Evolutionary conservation across 176 grass and related monocot species (phyloP).

Genomic region (Carex littledalei): DNA sequence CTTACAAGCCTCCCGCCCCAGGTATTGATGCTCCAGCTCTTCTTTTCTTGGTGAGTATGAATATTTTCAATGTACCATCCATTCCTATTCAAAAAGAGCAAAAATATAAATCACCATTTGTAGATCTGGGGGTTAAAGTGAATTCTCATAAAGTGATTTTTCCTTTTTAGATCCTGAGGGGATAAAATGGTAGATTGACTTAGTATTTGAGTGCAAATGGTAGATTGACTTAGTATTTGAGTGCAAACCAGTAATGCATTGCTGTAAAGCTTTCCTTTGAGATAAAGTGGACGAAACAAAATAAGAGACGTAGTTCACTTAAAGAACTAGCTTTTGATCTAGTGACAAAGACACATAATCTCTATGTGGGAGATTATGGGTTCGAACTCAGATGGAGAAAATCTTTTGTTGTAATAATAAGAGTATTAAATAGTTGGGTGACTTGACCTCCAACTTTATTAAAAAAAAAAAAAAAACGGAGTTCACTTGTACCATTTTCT

Average conservation of each 20-base stretch:
- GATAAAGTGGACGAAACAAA: not conserved
- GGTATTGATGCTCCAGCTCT: slow-evolving; percentile 19
- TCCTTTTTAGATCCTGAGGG: not conserved
- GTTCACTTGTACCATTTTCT: not conserved
- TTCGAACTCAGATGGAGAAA: too few species aligned
- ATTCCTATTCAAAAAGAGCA: not conserved
- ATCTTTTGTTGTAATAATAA: too few species aligned
- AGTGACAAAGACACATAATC: too few species aligned
- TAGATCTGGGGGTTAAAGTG: not conserved
- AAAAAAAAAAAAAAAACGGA: too few species aligned
- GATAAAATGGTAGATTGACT: not conserved
- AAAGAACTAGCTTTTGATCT: too few species aligned
- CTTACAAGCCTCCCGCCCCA: too few species aligned
- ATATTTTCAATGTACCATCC: not conserved
- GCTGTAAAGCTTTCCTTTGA: not conserved
- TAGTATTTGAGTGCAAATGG: not conserved
- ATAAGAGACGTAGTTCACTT: not conserved
- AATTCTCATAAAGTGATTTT: not conserved
- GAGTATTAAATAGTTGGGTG: too few species aligned
- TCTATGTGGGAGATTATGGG: too few species aligned
- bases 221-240: not conserved
- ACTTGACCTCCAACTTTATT: too few species aligned
- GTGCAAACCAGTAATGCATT: too few species aligned
- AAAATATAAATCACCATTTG: not conserved
- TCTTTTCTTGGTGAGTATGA: slow-evolving; percentile 22